Percentiles rank a stretch among this genome's conserved stretches.
phyloP scores from a whole-genome alignment of 1,139 yeast species.

The Suhomyces coccinellae region DNA sequence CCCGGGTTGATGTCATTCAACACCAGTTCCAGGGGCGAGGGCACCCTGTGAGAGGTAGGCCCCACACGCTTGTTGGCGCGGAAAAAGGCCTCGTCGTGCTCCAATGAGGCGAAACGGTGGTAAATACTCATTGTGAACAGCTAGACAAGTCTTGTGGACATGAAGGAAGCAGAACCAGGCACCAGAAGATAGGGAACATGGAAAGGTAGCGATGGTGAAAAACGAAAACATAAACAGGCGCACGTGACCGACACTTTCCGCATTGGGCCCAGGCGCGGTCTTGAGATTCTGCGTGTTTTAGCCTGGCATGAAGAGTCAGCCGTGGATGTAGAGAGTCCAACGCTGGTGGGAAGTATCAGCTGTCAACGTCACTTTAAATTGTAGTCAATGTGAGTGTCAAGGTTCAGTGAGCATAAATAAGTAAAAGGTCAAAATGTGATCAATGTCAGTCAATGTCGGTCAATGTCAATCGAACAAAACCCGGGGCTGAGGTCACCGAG shows the following conservation, averaged over 20 bases:
- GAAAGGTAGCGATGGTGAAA: slow-evolving; percentile 3
- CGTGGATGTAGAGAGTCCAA: too few relatives aligned
- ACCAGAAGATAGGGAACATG: not conserved
- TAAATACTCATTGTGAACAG: slow-evolving; percentile 28
- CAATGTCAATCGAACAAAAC: too few relatives aligned
- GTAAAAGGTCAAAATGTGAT: too few relatives aligned
- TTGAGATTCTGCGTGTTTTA: too few relatives aligned
- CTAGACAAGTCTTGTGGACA: not conserved
- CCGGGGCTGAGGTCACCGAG: too few relatives aligned
- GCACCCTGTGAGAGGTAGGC: not conserved
- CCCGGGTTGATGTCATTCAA: not conserved
- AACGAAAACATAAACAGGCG: slow-evolving; percentile 9
- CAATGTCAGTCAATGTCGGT: too few relatives aligned
- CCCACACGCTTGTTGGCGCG: slow-evolving; percentile 3
- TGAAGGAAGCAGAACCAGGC: not conserved
- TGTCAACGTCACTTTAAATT: too few relatives aligned
- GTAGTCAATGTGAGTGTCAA: too few relatives aligned
- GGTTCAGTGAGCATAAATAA: too few relatives aligned
- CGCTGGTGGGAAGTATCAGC: too few relatives aligned
- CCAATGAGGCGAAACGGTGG: slow-evolving; percentile 42
- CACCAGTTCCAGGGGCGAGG: slow-evolving; percentile 1
- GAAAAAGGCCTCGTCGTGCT: slow-evolving; percentile 31
- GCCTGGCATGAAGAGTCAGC: too few relatives aligned
- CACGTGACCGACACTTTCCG: slow-evolving; percentile 4
- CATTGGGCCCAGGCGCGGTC: not conserved